Evolutionary conservation across 176 grass and related monocot genomes (phyloP).

Genomic region (Poa annua): DNA sequence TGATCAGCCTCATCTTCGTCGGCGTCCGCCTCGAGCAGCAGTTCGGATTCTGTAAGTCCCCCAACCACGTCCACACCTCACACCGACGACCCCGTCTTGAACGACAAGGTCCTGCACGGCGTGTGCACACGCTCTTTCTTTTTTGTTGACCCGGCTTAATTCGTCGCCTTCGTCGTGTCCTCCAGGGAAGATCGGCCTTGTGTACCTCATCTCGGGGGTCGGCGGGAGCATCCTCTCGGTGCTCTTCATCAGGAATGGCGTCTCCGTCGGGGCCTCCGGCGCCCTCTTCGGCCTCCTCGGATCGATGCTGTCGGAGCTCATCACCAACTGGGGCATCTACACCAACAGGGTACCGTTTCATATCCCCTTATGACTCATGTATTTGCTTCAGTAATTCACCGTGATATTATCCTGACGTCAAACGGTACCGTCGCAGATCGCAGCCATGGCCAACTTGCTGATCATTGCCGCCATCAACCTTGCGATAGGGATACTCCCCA

Average conservation of each 20-base stretch:
- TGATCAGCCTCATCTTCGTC: slow-evolving; percentile 80
- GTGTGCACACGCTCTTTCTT: not conserved
- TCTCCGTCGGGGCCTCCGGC: slow-evolving; percentile 84
- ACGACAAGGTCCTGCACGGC: not conserved
- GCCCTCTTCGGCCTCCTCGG: slow-evolving; percentile 92
- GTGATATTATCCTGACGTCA: not conserved
- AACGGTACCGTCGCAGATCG: slow-evolving; percentile 33
- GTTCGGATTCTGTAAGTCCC: slow-evolving; percentile 83
- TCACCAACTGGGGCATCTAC: slow-evolving; percentile 89
- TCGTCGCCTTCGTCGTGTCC: slow-evolving; percentile 6
- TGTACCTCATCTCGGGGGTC: slow-evolving; percentile 85
- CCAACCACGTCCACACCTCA: not conserved
- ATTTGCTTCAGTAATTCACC: not conserved
- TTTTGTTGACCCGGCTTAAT: slow-evolving; percentile 31
- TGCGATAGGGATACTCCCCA: slow-evolving; percentile 76
- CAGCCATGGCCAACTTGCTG: slow-evolving; percentile 69
- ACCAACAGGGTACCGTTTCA: slow-evolving; percentile 62
- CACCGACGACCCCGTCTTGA: not conserved
- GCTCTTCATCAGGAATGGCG: slow-evolving; percentile 74
- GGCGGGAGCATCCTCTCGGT: slow-evolving; percentile 82
- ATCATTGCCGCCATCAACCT: slow-evolving; percentile 78
- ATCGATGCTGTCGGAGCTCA: slow-evolving; percentile 79
- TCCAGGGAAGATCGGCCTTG: slow-evolving; percentile 66
- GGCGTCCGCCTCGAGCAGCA: slow-evolving; percentile 88
- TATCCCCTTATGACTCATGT: not conserved